Evolutionary conservation across 2,329 filamentous ascomycete genomes (phyloP).

Genomic region (Sphaerulina musiva): DNA sequence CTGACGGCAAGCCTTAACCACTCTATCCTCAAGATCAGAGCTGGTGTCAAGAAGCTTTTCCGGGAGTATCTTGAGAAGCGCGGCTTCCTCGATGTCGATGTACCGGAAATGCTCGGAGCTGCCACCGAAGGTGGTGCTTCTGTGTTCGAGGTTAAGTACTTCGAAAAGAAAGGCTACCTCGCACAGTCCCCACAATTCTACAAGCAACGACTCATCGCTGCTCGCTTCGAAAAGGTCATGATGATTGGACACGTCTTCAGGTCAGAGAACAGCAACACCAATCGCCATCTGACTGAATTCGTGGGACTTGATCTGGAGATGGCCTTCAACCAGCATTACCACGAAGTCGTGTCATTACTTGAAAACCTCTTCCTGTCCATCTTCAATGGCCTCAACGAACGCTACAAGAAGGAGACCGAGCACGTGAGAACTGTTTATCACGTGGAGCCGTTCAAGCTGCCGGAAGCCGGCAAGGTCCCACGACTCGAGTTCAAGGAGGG

Average conservation of each 20-base stretch:
- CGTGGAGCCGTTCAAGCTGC: constrained; percentile 71
- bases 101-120: constrained; percentile 80
- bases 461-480: constrained; percentile 65
- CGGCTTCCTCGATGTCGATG: constrained; percentile 77
- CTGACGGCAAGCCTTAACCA: constrained; percentile 87
- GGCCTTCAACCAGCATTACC: constrained; percentile 74
- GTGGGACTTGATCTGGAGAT: constrained; percentile 85
- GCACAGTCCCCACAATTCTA: constrained; percentile 80
- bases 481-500: constrained; percentile 72
- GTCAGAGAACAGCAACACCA: constrained; percentile 80
- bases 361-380: constrained; percentile 71
- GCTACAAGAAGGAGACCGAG: constrained; percentile 65
- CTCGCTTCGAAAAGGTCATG: constrained; percentile 69
- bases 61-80: constrained; percentile 68
- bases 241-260: constrained; percentile 76
- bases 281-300: constrained; percentile 81
- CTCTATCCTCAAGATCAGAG: constrained; percentile 69
- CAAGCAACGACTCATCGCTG: constrained; percentile 80
- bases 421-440: constrained; percentile 66
- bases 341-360: constrained; percentile 65
- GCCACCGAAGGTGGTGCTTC: constrained; percentile 89
- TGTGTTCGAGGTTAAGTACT: constrained; percentile 87
- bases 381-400: constrained; percentile 64
- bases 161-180: constrained; percentile 72
- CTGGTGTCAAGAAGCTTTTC: constrained; percentile 64